A percentile compares a stretch with the other conserved stretches of the same genome.
phyloP scores from a whole-genome alignment of 1,139 yeast genomes.

The Saccharomycopsis hybrid region DNA sequence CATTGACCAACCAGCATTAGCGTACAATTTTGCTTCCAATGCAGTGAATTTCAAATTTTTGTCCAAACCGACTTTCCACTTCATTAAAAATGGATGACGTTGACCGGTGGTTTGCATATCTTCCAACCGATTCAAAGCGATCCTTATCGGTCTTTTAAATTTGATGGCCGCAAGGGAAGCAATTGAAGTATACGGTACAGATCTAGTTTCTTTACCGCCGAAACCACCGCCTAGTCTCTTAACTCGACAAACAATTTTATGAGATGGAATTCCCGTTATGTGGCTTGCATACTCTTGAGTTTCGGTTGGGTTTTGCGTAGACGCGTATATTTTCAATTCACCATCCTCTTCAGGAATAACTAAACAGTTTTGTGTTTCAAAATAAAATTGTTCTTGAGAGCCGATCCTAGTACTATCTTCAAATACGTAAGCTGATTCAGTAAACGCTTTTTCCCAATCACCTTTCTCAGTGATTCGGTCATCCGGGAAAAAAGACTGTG shows the following conservation, averaged over 20 bases:
- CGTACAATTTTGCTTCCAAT: slow-evolving; percentile 33
- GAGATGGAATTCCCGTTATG: slow-evolving; percentile 35
- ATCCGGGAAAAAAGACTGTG: slow-evolving; percentile 33
- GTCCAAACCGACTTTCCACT: slow-evolving; percentile 37
- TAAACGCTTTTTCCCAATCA: slow-evolving; percentile 35
- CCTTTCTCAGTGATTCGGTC: slow-evolving; percentile 31
- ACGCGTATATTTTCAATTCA: slow-evolving; percentile 37
- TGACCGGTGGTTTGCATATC: slow-evolving; percentile 41
- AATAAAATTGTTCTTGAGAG: slow-evolving; percentile 42
- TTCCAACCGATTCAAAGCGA: slow-evolving; percentile 35
- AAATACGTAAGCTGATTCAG: slow-evolving; percentile 30
- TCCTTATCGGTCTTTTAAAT: slow-evolving; percentile 35
- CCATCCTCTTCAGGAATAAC: slow-evolving; percentile 40
- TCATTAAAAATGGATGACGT: slow-evolving; percentile 39
- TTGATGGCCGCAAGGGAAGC: slow-evolving; percentile 52
- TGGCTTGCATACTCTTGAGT: slow-evolving; percentile 36
- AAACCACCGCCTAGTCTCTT: slow-evolving; percentile 59
- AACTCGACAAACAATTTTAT: slow-evolving; percentile 33
- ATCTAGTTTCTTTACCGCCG: slow-evolving; percentile 51
- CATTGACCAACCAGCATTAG: slow-evolving; percentile 42
- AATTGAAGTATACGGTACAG: slow-evolving; percentile 36
- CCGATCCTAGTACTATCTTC: slow-evolving; percentile 37
- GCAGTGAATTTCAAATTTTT: slow-evolving; percentile 35
- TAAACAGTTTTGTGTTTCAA: slow-evolving; percentile 38
- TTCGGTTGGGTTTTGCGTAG: slow-evolving; percentile 39